Evolutionary conservation across 495 filamentous ascomycete species (phyloP).

Genomic region (Poronia punctata): DNA sequence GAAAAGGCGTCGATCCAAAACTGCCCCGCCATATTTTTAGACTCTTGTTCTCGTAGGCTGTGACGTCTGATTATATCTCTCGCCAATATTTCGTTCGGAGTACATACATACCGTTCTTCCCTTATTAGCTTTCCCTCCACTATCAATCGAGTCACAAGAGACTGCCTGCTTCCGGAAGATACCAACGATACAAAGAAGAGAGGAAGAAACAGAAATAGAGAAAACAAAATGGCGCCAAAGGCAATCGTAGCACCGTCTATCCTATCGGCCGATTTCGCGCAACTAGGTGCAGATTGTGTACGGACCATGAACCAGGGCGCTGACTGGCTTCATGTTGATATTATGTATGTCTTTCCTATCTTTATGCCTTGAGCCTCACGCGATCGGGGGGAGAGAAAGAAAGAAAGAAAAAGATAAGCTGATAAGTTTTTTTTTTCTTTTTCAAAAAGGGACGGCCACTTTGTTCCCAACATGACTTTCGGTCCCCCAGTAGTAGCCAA

Average conservation of each 20-base stretch:
- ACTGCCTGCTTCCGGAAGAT: not conserved
- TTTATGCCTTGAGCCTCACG: too few species aligned
- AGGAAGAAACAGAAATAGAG: not conserved
- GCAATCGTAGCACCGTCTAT: constrained; percentile 97
- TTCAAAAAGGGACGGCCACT: constrained; percentile 70
- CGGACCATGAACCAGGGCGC: constrained; percentile 74
- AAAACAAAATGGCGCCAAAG: constrained; percentile 64
- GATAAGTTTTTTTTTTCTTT: constrained; percentile 22
- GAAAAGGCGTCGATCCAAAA: constrained; percentile 3
- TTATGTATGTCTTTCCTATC: constrained; percentile 53
- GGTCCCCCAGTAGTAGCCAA: constrained; percentile 88
- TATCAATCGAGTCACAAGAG: constrained; percentile 3
- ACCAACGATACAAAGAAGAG: not conserved
- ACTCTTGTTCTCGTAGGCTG: too few species aligned
- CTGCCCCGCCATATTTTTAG: constrained; percentile 19
- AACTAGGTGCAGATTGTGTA: constrained; percentile 76
- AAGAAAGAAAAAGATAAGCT: too few species aligned
- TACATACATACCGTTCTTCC: not conserved
- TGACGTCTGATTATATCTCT: constrained; percentile 17
- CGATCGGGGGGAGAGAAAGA: too few species aligned
- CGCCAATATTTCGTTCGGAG: not conserved
- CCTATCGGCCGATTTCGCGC: constrained; percentile 89
- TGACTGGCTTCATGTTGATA: constrained; percentile 87
- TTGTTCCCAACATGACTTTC: constrained; percentile 97
- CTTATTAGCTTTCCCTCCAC: not conserved